A percentile compares a stretch with the other conserved stretches of the same genome.
These are phyloP conservation scores for Nicotiana tomentosiformis DNA, from an alignment of 257 asterid species.

Conservation along the genomic window DNA sequence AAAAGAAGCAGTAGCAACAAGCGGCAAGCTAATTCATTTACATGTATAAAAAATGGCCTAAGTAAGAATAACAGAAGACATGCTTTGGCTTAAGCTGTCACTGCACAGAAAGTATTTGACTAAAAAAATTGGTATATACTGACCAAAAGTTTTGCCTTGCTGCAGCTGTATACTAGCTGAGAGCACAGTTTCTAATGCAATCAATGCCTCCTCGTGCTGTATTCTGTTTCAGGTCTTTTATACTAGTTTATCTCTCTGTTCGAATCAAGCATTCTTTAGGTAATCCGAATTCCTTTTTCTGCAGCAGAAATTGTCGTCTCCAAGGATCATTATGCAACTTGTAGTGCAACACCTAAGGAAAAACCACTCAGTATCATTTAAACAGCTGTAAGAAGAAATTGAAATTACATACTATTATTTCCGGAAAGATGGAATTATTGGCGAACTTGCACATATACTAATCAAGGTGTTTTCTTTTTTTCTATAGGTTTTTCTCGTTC, in stretches of 20 bases:
- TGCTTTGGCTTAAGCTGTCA: not conserved
- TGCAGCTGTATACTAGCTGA: not conserved
- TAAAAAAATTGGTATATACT: not conserved
- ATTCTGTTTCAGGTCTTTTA: not conserved
- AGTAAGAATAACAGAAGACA: not conserved
- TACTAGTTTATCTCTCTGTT: conserved; percentile 12
- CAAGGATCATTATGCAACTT: conserved; percentile 86
- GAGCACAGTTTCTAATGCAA: not conserved
- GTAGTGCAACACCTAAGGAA: conserved; percentile 73
- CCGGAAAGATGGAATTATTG: not conserved
- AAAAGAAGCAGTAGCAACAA: too few species aligned
- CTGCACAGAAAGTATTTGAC: not conserved
- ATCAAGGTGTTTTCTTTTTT: too few species aligned
- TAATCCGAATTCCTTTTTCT: conserved; percentile 51
- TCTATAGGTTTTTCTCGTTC: too few species aligned
- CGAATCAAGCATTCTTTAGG: conserved; percentile 57
- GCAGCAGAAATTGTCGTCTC: conserved; percentile 39
- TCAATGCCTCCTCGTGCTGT: conserved; percentile 8
- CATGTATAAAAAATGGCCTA: not conserved
- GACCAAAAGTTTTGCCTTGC: not conserved
- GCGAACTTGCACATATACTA: too few species aligned
- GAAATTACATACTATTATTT: not conserved
- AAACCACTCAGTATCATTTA: not conserved
- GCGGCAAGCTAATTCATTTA: not conserved
- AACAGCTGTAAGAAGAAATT: too few species aligned